Percentiles rank a stretch among this genome's conserved stretches.
Conservation (phyloP, 2,329 filamentous ascomycete species). For the Dactylonectria estremocensis region DNA sequence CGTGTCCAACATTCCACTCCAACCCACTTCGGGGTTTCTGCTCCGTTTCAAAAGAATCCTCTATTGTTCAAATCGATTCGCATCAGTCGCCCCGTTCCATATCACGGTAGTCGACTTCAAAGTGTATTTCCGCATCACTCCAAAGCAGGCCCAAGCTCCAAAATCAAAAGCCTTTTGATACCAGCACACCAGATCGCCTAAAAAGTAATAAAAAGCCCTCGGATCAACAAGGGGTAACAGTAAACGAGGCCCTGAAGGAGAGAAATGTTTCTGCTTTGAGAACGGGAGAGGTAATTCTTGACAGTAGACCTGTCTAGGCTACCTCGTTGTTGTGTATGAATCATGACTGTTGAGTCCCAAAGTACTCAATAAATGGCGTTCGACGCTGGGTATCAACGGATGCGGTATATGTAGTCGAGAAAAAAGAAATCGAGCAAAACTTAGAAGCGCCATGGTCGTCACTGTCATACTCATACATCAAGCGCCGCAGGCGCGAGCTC, state of each 20-base stretch:
- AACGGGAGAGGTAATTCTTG: constrained; percentile 36
- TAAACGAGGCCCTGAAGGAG: constrained; percentile 40
- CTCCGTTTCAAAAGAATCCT: constrained; percentile 30
- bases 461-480: constrained; percentile 48
- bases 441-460: constrained; percentile 42
- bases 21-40: constrained; percentile 21
- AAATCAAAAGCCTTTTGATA: constrained; percentile 48
- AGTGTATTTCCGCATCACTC: constrained; percentile 30
- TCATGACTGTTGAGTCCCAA: constrained; percentile 40
- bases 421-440: constrained; percentile 47
- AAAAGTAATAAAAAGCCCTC: constrained; percentile 39
- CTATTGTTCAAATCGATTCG: constrained; percentile 32
- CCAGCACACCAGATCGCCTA: constrained; percentile 42
- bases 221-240: constrained; percentile 33
- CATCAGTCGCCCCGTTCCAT: constrained; percentile 19
- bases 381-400: constrained; percentile 50
- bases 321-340: constrained; percentile 42
- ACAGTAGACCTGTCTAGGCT: constrained; percentile 31
- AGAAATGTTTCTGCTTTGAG: constrained; percentile 27
- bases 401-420: constrained; percentile 51
- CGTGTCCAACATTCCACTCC: constrained; percentile 16
- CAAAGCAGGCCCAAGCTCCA: constrained; percentile 39
- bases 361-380: constrained; percentile 43
- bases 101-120: constrained; percentile 17
- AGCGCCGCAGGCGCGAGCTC: constrained; percentile 30